Conservation (phyloP, 2,329 filamentous ascomycete species). For the Elsinoe necatrix region DNA sequence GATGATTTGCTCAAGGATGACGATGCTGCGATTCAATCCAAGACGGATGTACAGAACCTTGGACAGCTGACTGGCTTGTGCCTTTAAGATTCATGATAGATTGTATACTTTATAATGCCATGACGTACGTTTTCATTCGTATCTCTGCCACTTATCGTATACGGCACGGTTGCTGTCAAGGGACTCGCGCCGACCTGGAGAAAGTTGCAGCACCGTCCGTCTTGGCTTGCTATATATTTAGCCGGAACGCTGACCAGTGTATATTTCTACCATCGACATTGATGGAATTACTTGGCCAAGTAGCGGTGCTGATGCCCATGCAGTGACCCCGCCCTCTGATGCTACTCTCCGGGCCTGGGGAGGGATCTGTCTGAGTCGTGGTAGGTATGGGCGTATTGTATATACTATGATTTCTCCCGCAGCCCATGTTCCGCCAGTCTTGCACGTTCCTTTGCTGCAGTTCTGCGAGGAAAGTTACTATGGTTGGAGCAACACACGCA, state of each 20-base stretch:
- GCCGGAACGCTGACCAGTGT: not conserved
- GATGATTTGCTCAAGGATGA: conserved; percentile 50
- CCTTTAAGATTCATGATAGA: conserved; percentile 6
- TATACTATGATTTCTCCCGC: not conserved
- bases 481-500: conserved; percentile 5
- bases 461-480: not conserved
- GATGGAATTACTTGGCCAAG: not conserved
- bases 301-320: not conserved
- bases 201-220: not conserved
- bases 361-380: not conserved
- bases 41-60: not conserved
- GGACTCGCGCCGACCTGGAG: not conserved
- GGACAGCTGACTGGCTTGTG: conserved; percentile 10
- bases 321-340: not conserved
- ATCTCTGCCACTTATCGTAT: not conserved
- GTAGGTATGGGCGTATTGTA: not conserved
- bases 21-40: conserved; percentile 18
- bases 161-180: not conserved
- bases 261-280: not conserved
- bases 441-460: not conserved
- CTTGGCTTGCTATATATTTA: conserved; percentile 9
- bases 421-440: not conserved
- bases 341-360: not conserved
- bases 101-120: not conserved
- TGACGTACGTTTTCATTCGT: not conserved